Evolutionary conservation across 1,284 basidiomycete species (phyloP), one percentile per base, ranked within the genome.

Genomic region (Apiotrichum brassicae): DNA sequence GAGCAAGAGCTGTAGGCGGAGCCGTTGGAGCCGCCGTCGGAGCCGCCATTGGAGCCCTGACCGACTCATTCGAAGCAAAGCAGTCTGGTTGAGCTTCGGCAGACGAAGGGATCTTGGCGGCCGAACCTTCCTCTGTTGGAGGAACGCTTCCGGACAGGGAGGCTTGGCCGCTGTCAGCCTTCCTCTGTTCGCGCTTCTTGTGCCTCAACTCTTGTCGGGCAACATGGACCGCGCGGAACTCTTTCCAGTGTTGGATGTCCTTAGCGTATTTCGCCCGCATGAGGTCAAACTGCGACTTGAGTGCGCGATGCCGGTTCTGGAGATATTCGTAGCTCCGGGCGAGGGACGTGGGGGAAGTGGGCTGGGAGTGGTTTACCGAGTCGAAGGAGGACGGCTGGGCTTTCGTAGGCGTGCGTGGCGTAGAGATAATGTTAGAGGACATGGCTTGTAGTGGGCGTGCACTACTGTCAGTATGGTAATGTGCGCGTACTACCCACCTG

Each of bases 221-320:
- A 26, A 50, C 49, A 35, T 66, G 57, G 2, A 59, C 54, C 2
- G 54, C 54, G 30, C 61, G 59, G 41, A 61, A 71, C 49, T 64
- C 63, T 43, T 64, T 62, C 60, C 61, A 63, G 32, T 63, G 62
- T 42, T 48, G 50, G 6, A 58, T 47, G 35, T 64, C 61, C 23
- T 53, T 38, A 3, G 54, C 35, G 35, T 63, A 55, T 30, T 55
- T 48, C 14, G 47, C 40, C 11, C 54, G 49, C 11, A 67, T 47
- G 3, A 49, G 40, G 16, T 61, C 54, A 40, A 63, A 60, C 25
- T 59, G 60, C 4, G 26, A 20, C 43, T 60, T 58, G 8, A 68
- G 54, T 6, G 39, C 9, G 20, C 50, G 39, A 51, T 69, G 59
- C 28, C 57, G 57, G 18, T 54, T 53, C 28, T 59, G 46, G 16